Percentiles rank a stretch among this genome's conserved stretches.
These are phyloP conservation scores for Suhomyces kilbournensis DNA, from an alignment of 805 yeast species.

Conservation along the genomic window DNA sequence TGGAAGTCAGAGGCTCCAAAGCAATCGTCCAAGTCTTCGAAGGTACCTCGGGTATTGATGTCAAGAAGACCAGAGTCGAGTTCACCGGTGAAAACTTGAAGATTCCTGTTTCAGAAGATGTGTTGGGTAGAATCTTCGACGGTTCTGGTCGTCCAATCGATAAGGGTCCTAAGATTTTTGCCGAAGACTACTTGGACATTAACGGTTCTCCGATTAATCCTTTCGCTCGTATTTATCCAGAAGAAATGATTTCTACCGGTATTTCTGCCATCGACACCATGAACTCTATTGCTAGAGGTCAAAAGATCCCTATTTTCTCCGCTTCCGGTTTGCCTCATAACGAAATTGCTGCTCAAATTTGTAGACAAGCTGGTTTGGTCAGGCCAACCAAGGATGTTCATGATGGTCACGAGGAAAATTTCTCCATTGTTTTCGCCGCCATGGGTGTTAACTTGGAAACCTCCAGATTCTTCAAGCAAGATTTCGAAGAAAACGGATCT, in stretches of 20 bases:
- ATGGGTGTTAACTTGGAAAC: constrained; percentile 99
- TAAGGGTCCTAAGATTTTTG: constrained; percentile 96
- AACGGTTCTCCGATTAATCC: constrained; percentile 99
- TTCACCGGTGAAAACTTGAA: constrained; percentile 93
- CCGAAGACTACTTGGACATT: constrained; percentile 97
- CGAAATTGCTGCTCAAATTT: constrained; percentile 99
- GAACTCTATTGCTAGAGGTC: constrained; percentile 99
- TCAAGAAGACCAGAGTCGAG: constrained; percentile 94
- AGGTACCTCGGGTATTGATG: constrained; percentile 98
- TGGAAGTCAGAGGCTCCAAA: constrained; percentile 94
- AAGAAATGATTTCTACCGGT: constrained; percentile 99
- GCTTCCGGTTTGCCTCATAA: constrained; percentile 99
- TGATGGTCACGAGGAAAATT: constrained; percentile 99
- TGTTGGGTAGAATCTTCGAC: constrained; percentile 96
- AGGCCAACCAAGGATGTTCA: constrained; percentile 99
- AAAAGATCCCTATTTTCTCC: constrained; percentile 97
- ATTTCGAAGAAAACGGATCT: constrained; percentile 98
- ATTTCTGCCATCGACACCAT: constrained; percentile 97
- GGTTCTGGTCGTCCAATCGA: constrained; percentile 99
- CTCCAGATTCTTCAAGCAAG: constrained; percentile 97
- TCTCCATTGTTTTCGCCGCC: constrained; percentile 98
- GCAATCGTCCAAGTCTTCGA: constrained; percentile 99
- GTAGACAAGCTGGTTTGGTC: constrained; percentile 99
- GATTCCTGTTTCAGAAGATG: constrained; percentile 94
- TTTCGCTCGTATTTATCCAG: constrained; percentile 96